Evolutionary conservation across 2,329 filamentous ascomycete genomes (phyloP).

Genomic region (Fonsecaea multimorphosa): DNA sequence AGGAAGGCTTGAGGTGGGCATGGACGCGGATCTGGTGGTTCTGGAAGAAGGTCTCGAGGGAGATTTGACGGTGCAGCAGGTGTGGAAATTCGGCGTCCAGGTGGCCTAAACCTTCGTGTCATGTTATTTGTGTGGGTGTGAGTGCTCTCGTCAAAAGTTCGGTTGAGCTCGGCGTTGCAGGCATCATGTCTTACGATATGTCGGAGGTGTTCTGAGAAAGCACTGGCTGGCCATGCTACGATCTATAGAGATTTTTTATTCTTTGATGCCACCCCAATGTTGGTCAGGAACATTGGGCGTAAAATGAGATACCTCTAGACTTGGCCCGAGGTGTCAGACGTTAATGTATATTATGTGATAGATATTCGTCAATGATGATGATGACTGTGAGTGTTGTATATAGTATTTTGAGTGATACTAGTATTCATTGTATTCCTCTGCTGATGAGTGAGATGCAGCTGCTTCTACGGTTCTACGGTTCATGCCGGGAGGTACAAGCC

Average conservation of each 20-base stretch:
- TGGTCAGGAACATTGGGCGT: not conserved
- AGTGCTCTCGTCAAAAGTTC: constrained; percentile 3
- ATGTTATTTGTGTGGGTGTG: not conserved
- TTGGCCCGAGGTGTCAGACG: not conserved
- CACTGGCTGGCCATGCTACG: not conserved
- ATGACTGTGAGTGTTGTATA: not conserved
- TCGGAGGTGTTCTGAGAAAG: not conserved
- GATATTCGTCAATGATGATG: not conserved
- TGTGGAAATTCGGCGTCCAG: constrained; percentile 74
- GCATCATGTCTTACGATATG: not conserved
- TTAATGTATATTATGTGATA: not conserved
- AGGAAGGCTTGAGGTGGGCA: constrained; percentile 67
- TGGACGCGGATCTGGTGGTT: constrained; percentile 73
- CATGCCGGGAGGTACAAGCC: not conserved
- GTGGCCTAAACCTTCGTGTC: constrained; percentile 20
- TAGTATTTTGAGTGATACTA: too few species aligned
- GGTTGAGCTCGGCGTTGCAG: constrained; percentile 9
- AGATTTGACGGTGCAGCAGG: constrained; percentile 71
- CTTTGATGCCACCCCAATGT: not conserved
- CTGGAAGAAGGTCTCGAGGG: constrained; percentile 59
- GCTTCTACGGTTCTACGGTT: too few species aligned
- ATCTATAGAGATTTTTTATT: constrained; percentile 9
- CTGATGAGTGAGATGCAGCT: too few species aligned
- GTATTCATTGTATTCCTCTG: too few species aligned
- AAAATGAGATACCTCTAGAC: constrained; percentile 3